phyloP scores from a whole-genome alignment of 306 rosid genomes.

The Astragalus glycyphyllos region DNA sequence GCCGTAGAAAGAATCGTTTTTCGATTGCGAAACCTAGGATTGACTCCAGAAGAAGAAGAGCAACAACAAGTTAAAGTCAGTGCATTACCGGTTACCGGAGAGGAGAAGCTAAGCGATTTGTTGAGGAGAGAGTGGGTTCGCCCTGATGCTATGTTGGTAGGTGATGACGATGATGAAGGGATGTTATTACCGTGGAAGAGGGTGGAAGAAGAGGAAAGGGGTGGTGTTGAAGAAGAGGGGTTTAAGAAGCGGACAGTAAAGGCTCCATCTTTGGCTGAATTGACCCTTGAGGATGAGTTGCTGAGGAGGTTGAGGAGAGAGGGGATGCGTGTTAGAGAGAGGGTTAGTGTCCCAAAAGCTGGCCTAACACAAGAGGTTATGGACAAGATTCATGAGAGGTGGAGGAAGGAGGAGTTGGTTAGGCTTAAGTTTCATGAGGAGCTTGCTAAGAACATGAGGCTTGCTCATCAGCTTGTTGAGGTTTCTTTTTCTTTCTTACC shows the following conservation, averaged over 20 bases:
- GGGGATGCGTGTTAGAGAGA: constrained; percentile 78
- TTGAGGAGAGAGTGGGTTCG: constrained; percentile 77
- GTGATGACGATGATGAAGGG: constrained; percentile 47
- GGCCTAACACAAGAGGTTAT: constrained; percentile 85
- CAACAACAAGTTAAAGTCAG: constrained; percentile 31
- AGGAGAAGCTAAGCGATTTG: constrained; percentile 79
- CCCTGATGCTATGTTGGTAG: constrained; percentile 55
- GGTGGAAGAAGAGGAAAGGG: constrained; percentile 51
- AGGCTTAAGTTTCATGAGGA: constrained; percentile 98
- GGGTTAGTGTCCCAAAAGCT: constrained; percentile 86
- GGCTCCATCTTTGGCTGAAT: constrained; percentile 70
- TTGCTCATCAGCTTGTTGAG: constrained; percentile 93
- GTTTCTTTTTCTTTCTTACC: constrained; percentile 33
- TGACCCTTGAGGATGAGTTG: constrained; percentile 89
- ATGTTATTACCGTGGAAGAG: constrained; percentile 53
- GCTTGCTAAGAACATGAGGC: constrained; percentile 87
- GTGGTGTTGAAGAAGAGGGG: constrained; percentile 59
- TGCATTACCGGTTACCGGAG: constrained; percentile 62
- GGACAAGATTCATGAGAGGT: constrained; percentile 81
- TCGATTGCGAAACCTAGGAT: constrained; percentile 75
- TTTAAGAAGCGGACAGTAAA: constrained; percentile 46
- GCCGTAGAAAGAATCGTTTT: constrained; percentile 84
- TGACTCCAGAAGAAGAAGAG: constrained; percentile 52
- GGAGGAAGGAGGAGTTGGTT: constrained; percentile 92
- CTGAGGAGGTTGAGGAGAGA: constrained; percentile 86